Percentiles rank a stretch among this genome's conserved stretches.
These are phyloP conservation scores for Pseudogymnoascus sp. DNA, from an alignment of 2,329 filamentous ascomycete genomes.

Conservation along the genomic window DNA sequence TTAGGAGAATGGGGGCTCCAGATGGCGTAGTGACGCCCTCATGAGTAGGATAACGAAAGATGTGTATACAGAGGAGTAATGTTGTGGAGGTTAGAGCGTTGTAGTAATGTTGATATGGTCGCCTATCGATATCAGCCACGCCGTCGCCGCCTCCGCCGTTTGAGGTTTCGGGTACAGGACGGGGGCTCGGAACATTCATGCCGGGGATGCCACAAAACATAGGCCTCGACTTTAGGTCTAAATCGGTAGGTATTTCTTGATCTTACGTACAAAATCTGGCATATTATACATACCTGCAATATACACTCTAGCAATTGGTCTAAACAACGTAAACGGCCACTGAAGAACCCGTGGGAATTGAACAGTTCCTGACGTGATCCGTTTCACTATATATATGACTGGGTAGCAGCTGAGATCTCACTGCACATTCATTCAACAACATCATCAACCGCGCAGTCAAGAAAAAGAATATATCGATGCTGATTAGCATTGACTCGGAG, in stretches of 20 bases:
- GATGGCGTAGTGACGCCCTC: not conserved
- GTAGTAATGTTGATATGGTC: not conserved
- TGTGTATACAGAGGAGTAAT: not conserved
- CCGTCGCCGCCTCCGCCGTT: not conserved
- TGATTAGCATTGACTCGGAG: not conserved
- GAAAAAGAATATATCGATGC: not conserved
- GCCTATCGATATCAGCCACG: not conserved
- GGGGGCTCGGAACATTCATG: not conserved
- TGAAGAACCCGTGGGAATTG: not conserved
- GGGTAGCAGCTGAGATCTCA: not conserved
- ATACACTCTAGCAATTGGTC: not conserved
- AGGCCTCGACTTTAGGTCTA: not conserved
- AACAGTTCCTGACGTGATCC: not conserved
- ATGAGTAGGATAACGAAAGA: not conserved
- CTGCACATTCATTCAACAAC: not conserved
- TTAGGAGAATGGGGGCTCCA: conserved; percentile 2
- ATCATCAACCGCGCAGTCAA: not conserved
- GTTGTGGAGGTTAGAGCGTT: not conserved
- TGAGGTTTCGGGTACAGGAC: conserved; percentile 5
- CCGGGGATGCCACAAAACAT: not conserved
- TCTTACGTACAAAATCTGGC: not conserved
- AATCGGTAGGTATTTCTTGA: not conserved
- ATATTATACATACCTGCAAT: not conserved
- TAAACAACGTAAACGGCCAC: not conserved
- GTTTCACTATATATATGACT: not conserved